Base-by-base conservation (phyloP, 768 basidiomycete genomes). In the Leucocoprinus sp. region DNA sequence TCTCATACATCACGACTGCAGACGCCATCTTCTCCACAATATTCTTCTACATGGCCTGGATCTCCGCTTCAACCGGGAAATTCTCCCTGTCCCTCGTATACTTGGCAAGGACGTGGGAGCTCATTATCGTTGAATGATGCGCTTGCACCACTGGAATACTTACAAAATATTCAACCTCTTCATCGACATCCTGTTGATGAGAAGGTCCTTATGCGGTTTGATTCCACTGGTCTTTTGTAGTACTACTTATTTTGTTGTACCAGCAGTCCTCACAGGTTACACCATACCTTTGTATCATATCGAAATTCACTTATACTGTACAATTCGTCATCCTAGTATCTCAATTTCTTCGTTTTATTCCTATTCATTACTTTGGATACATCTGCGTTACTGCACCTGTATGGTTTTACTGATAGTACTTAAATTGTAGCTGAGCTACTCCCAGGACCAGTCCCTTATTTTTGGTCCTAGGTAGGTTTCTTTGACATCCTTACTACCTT, bases 71-170 rank as follows among this genome's bases (percentile, higher is more conserved):
- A 46, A 36, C 52, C 39, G 14, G 54, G 55, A 17, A 29, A 46
- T 36, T 23, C 31, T 8, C 34, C 50, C n/a, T 48, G 42, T 18
- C 39, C 55, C 7, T 48, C 39, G 34, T 49, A 53, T 39, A 50
- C 43, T 46, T 52, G 54, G 38, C 57, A 58, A 36, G 49, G 57
- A n/a, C 55, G 57, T 17, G 56, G 59, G 5, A 61, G 58, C 26
- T 58, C 64, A 24, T 47, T 53, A 15, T 62, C 63, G 3, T 61
- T 63, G 18, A 61, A 64, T 42, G 60, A 64, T 19, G 60, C 55
- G 37, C 74, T 86, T 21, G 82, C 82, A 12, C 84, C 84, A 18
- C 67, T 86, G 5, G 68, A 76, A n/a, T 85, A 83, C 59, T 71
- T 84, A 35, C 73, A 83, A 58, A 75, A 73, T 36, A 69, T 76